phyloP scores from a whole-genome alignment of 179 eudicot genomes.

The Heliamphora pulchella region DNA sequence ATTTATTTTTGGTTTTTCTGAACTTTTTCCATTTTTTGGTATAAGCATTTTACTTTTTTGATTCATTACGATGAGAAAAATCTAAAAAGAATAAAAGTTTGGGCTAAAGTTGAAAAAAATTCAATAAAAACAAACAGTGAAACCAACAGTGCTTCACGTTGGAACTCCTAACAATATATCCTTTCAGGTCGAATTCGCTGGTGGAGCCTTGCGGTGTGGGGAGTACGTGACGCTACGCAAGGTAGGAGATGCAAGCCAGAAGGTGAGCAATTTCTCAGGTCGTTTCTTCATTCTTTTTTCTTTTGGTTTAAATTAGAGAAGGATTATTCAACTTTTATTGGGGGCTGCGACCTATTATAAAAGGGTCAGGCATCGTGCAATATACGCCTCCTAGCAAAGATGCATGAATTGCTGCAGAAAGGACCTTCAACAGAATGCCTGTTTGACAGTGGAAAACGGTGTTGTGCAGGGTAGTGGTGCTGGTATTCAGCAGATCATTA shows the following conservation, averaged over 20 bases:
- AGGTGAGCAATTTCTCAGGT: constrained; percentile 35
- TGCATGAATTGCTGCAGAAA: no score
- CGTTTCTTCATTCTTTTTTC: background rate
- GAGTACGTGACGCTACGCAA: constrained; percentile 76
- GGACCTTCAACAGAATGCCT: no score
- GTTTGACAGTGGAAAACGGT: background rate
- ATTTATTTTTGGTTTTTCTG: no score
- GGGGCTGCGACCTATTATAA: background rate
- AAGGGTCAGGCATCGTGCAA: no score
- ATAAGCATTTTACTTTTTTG: no score
- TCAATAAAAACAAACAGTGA: no score
- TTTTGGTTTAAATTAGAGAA: background rate
- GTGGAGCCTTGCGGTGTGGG: constrained; percentile 81
- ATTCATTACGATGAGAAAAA: no score
- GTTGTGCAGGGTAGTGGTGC: constrained; percentile 61
- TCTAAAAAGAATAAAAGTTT: no score
- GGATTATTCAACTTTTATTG: background rate
- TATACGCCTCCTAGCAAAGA: no score
- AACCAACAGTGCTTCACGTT: no score
- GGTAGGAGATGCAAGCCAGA: constrained; percentile 78
- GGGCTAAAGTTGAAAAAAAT: no score
- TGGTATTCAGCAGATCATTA: constrained; percentile 70
- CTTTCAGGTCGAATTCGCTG: constrained; percentile 78
- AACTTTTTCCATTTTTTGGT: no score
- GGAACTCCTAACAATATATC: background rate